These are phyloP conservation scores for Calycina herbarum DNA, from an alignment of 2,329 filamentous ascomycete species.

Conservation along the genomic window DNA sequence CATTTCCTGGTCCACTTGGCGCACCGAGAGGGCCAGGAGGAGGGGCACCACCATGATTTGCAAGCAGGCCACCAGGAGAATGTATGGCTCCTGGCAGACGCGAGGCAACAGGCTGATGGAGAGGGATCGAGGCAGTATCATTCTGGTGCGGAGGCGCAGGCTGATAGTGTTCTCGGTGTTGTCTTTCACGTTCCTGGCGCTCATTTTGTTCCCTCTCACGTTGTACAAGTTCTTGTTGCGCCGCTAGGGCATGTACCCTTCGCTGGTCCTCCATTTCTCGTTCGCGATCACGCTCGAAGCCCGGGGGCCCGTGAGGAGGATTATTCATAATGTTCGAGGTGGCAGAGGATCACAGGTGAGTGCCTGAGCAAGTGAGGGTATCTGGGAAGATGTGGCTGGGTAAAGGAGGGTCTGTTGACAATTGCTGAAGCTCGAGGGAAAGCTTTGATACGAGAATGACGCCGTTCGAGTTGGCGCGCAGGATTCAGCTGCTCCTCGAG, in stretches of 20 bases:
- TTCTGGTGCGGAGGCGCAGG: constrained; percentile 75
- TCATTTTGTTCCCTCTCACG: constrained; percentile 49
- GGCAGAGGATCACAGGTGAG: background rate
- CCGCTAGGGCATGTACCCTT: constrained; percentile 50
- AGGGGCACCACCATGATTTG: constrained; percentile 65
- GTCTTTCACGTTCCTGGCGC: constrained; percentile 55
- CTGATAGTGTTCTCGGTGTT: constrained; percentile 64
- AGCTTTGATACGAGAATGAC: constrained; percentile 8
- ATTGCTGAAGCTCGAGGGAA: constrained; percentile 7
- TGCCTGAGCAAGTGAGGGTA: background rate
- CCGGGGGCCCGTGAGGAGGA: constrained; percentile 34
- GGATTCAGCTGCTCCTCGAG: background rate
- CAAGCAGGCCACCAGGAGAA: constrained; percentile 84
- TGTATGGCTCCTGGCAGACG: constrained; percentile 80
- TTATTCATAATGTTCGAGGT: constrained; percentile 32
- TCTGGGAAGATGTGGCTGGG: background rate
- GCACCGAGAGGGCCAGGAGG: constrained; percentile 49
- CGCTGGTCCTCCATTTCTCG: constrained; percentile 53
- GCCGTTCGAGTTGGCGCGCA: constrained; percentile 7
- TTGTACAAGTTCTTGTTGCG: constrained; percentile 57
- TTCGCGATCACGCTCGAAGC: constrained; percentile 40
- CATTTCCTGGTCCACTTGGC: constrained; percentile 39
- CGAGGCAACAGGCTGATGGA: constrained; percentile 92
- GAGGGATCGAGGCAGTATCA: constrained; percentile 81
- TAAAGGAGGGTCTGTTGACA: background rate